Conservation (phyloP, 2,329 filamentous ascomycete species). For the Zymoseptoria pseudotritici region DNA sequence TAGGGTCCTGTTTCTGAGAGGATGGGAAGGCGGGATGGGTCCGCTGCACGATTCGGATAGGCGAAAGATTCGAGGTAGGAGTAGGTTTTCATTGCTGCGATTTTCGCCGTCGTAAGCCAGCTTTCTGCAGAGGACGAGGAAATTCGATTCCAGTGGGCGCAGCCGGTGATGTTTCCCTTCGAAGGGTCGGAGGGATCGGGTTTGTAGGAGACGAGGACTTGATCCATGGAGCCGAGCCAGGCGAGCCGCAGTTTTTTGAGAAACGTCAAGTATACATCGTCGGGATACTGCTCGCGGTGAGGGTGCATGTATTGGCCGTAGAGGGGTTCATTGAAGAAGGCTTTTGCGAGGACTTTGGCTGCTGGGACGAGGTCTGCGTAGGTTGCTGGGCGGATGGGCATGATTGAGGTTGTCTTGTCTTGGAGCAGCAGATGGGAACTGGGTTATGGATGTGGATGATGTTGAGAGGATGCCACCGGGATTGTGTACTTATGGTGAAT, state of each 20-base stretch:
- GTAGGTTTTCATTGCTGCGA: constrained; percentile 11
- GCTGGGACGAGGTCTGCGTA: constrained; percentile 22
- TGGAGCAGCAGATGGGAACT: background rate
- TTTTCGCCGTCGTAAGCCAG: constrained; percentile 3
- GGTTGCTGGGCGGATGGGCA: constrained; percentile 21
- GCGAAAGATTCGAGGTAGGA: constrained; percentile 17
- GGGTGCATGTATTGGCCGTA: constrained; percentile 22
- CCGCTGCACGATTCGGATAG: constrained; percentile 20
- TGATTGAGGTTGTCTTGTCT: constrained; percentile 1
- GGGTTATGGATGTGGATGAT: background rate
- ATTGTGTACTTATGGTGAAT: background rate
- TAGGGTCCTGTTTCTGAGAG: constrained; percentile 13
- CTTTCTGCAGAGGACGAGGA: constrained; percentile 2
- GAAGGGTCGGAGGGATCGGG: background rate
- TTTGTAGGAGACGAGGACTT: constrained; percentile 15
- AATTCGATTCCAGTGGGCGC: constrained; percentile 22
- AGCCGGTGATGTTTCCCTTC: constrained; percentile 17
- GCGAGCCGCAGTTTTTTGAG: constrained; percentile 16
- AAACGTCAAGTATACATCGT: constrained; percentile 22
- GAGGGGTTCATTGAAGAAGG: constrained; percentile 22
- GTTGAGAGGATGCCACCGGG: background rate
- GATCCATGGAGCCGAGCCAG: constrained; percentile 10
- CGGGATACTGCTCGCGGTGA: constrained; percentile 16
- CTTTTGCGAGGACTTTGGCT: constrained; percentile 18
- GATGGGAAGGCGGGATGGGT: constrained; percentile 9